phyloP scores from a whole-genome alignment of 176 grass and related monocot genomes.

The Secale cereale region DNA sequence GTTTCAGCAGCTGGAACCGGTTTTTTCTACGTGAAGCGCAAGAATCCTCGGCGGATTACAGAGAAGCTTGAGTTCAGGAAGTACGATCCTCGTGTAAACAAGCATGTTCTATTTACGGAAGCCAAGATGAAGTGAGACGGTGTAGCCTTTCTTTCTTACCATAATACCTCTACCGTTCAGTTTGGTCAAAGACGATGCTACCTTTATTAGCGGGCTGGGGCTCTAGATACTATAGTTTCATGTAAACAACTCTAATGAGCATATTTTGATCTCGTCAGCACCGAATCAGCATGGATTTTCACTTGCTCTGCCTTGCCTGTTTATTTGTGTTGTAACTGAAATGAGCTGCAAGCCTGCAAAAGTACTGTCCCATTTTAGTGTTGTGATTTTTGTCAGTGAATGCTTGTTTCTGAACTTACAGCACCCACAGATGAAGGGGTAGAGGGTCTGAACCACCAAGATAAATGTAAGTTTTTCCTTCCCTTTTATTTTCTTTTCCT shows the following conservation, averaged over 20 bases:
- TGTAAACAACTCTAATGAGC: background rate
- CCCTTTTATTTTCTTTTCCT: background rate
- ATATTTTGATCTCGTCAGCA: background rate
- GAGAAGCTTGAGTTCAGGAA: slow-evolving; percentile 80
- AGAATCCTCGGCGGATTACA: slow-evolving; percentile 61
- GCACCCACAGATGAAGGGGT: background rate
- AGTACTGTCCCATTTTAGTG: background rate
- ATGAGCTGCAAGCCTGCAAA: background rate
- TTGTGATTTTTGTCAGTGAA: background rate
- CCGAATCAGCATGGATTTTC: background rate
- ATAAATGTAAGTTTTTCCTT: background rate
- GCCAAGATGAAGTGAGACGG: slow-evolving; percentile 70
- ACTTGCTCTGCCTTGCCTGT: background rate
- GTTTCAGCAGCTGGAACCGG: slow-evolving; percentile 72
- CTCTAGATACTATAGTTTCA: background rate
- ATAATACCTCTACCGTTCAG: background rate
- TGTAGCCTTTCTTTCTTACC: background rate
- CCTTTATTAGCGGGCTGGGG: background rate
- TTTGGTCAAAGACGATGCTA: background rate
- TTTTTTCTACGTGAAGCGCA: slow-evolving; percentile 71
- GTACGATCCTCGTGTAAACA: slow-evolving; percentile 63
- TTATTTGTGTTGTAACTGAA: background rate
- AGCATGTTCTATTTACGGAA: slow-evolving; percentile 70
- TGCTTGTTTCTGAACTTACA: background rate
- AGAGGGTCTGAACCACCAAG: background rate